phyloP scores from a whole-genome alignment of 2,329 filamentous ascomycete species.

The Macrophomina tecta region DNA sequence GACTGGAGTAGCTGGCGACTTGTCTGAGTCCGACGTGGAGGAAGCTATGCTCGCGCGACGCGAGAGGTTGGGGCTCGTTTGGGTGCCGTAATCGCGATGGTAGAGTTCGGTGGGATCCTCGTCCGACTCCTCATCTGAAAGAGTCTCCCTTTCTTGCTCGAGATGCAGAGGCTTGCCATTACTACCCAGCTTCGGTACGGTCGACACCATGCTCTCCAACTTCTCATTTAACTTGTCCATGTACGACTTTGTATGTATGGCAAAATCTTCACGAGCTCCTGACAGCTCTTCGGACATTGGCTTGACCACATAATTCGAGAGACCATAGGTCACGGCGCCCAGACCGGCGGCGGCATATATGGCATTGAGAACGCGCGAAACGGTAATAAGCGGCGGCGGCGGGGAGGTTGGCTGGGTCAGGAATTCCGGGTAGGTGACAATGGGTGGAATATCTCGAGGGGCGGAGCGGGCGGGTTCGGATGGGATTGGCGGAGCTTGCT shows the following conservation, averaged over 20 bases:
- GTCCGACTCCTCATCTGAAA: constrained; percentile 52
- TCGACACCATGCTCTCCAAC: constrained; percentile 66
- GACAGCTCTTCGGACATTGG: constrained; percentile 64
- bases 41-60: constrained; percentile 32
- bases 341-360: constrained; percentile 63
- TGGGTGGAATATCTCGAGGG: constrained; percentile 60
- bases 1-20: constrained; percentile 37
- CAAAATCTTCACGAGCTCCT: constrained; percentile 63
- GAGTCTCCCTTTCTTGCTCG: constrained; percentile 34
- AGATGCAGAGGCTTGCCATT: constrained; percentile 32
- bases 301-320: constrained; percentile 70
- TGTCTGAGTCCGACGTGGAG: constrained; percentile 33
- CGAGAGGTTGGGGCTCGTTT: constrained; percentile 64
- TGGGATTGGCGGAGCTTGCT: constrained; percentile 1
- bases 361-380: constrained; percentile 61
- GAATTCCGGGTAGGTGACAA: constrained; percentile 72
- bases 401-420: constrained; percentile 64
- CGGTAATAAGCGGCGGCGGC: constrained; percentile 65
- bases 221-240: constrained; percentile 63
- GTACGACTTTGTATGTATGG: constrained; percentile 57
- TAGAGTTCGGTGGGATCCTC: constrained; percentile 76
- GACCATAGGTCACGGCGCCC: constrained; percentile 68
- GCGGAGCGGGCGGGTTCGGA: constrained; percentile 5
- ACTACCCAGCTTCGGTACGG: constrained; percentile 55
- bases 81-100: constrained; percentile 79